Base-by-base conservation (phyloP, 192 early-diverging fungal species). In the Coemansia umbellata region DNA sequence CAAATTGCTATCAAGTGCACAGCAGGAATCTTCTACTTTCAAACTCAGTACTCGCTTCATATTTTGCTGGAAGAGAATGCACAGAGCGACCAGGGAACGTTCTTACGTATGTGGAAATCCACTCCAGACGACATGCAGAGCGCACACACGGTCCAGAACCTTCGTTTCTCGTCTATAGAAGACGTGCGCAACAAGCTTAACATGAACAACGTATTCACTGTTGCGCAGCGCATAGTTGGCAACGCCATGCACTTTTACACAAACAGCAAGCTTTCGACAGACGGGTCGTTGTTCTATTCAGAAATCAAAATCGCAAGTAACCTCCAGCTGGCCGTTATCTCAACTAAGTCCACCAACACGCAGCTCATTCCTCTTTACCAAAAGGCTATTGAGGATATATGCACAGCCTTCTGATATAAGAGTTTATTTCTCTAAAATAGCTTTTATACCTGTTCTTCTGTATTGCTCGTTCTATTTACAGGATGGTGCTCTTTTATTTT, bases 1-100 rank as follows among this genome's bases (percentile, higher is more conserved):
- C 86, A 88, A 64, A 75, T 91, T 9, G 88, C 88, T 13, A 27
- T 89, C 13, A 89, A 89, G 55, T 81, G 75, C 68, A 75, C 78
- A 14, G 55, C 57, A 0, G 85, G 88, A 13, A 74, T 91, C 9
- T 80, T 81, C 37, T 91, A 91, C 66, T 86, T 87, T 65, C 85
- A 86, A 58, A 78, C 83, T 3, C 74, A 70, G 28, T 57, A 81
- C 37, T 84, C 85, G 45, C 56, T 87, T 41, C 77, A 87, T 40
- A 74, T 87, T 17, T 40, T 85, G 40, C 63, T 86, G 11, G 58
- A 52, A 10, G 82, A 83, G 47, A 47, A 31, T 24, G 78, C 60
- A 19, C 50, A 50, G 47, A 54, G 81, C 47, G 74, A 78, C 39
- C 82, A 79, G 62, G 58, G 64, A 27, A 18, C 31, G 27, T 85